Conservation (phyloP, 1,139 yeast genomes). For the Sugiyamaella sp. region DNA sequence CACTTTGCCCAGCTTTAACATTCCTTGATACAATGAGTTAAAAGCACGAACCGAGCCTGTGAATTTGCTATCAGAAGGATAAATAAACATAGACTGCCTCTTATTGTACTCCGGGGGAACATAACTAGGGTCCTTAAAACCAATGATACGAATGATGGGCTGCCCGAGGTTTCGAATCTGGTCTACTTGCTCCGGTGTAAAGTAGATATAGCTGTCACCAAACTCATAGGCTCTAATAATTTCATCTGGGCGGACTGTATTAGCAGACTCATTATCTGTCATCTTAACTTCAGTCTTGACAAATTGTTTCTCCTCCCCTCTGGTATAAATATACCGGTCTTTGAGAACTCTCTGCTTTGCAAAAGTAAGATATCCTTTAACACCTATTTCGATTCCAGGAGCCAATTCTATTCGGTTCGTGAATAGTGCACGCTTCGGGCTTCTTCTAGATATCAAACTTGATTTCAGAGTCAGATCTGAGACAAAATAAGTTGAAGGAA, state of each 20-base stretch:
- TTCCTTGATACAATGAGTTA: slow-evolving; percentile 64
- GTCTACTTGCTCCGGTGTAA: slow-evolving; percentile 45
- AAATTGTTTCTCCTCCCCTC: slow-evolving; percentile 54
- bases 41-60: slow-evolving; percentile 69
- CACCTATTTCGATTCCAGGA: slow-evolving; percentile 60
- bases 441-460: slow-evolving; percentile 58
- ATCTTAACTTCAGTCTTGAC: slow-evolving; percentile 55
- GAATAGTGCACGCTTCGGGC: slow-evolving; percentile 64
- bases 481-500: slow-evolving; percentile 47
- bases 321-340: slow-evolving; percentile 53
- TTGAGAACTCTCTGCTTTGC: slow-evolving; percentile 55
- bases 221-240: slow-evolving; percentile 47
- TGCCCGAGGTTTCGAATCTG: slow-evolving; percentile 44
- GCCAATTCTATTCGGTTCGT: slow-evolving; percentile 58
- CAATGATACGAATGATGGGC: slow-evolving; percentile 59
- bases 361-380: slow-evolving; percentile 71
- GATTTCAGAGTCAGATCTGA: slow-evolving; percentile 52
- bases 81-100: slow-evolving; percentile 60
- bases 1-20: slow-evolving; percentile 55
- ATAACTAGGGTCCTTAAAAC: slow-evolving; percentile 56
- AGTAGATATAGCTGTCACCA: slow-evolving; percentile 50
- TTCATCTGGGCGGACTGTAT: slow-evolving; percentile 45
- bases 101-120: slow-evolving; percentile 50
- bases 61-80: slow-evolving; percentile 58
- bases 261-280: slow-evolving; percentile 49